Evolutionary conservation across 106 monocot genomes (phyloP), one percentile per base, ranked within the genome.

Genomic region (Acorus gramineus): DNA sequence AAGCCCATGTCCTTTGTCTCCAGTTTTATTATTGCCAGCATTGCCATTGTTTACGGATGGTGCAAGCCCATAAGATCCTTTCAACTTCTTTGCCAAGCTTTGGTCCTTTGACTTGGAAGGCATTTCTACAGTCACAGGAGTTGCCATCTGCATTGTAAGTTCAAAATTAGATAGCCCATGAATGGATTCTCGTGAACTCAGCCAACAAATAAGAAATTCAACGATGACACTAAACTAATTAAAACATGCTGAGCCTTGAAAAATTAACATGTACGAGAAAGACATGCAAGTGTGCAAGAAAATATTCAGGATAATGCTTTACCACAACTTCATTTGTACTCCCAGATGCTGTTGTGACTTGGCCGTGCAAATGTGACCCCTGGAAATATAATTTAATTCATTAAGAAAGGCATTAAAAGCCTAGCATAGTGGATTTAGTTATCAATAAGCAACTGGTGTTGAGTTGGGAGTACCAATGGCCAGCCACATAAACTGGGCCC

Each of bases 291-390:
- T 3, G 11, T 42, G 3, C 53, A 44, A 54, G 53, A 44, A 53
- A 44, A 43, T 7, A 43, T 44, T 2, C 66, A 43, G 44, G 28
- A 28, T 28, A 28, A 28, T 28, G 28, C 28, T 28, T 28, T 53
- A 68, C 75, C 68, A 48, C 52, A 61, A 67, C 47, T 75, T 68
- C 68, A 53, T 48, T 62, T 68, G 46, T 62, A 12, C 56, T 55
- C 7, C 68, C 8, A 3, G 65, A 49, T 49, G n/a, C 48, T 3
- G 55, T 47, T 61, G 4, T 61, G 4, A 47, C 75, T 44, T 75
- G 62, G 56, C 61, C 68, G 44, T 59, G 47, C 4, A 44, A 13
- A 70, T 48, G 43, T 60, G 69, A 61, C 51, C 55, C 62, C 75
- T 75, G 60, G 44, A 50, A 49, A 12, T 4, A 51, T 13, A n/a